Base-by-base conservation (phyloP, 2,329 filamentous ascomycete species). In the Scortechinia acanthostroma region DNA sequence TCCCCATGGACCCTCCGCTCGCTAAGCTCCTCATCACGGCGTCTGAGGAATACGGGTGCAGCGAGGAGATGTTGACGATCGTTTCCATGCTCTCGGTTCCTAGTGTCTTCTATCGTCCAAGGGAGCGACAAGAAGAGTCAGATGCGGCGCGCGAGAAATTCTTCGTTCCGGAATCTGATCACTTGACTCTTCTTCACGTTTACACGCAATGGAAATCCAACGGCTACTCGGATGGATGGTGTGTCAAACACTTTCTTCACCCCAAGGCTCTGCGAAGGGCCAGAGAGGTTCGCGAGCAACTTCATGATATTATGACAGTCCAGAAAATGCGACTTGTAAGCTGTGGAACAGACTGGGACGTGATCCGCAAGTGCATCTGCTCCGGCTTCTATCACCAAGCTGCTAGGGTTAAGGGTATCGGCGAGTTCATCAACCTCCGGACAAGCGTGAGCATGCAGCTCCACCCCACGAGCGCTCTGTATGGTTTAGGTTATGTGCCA, bases 311-410 rank as follows among this genome's bases (percentile, higher is more conserved):
- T 56, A 84, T 86, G 80, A 71, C 70, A 21, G 71, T 74, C 50
- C 76, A 81, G 55, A 81, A 83, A 50, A 79, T 86, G 77, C 58
- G 64, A 6, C 64, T 85, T 4, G 63, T 71, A 14, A 77, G 74
- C 53, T 85, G 80, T 52, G 81, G 82, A 4, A 85, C 81, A 4
- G 82, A 86, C 55, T 83, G 81, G 71, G 81, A 86, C 52, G 63
- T 80, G 4, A 76, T 84, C 21, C 70, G 81, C 33, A 80, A 83
- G 54, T 86, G 82, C 56, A 85, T 86, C 48, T 86, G 82, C 60
- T 77, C 74, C 0, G 81, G 82, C 6, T 86, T 81, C 59, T 86
- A 84, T 61, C 80, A 85, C 49, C 81, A 86, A 61, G 81, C 81
- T 3, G 82, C 81, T 1, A 77, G 78, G 47, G 76, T 81, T n/a